Evolutionary conservation across 192 early-diverging fungal genomes (phyloP).

Genomic region (Gaertneriomyces sp.): DNA sequence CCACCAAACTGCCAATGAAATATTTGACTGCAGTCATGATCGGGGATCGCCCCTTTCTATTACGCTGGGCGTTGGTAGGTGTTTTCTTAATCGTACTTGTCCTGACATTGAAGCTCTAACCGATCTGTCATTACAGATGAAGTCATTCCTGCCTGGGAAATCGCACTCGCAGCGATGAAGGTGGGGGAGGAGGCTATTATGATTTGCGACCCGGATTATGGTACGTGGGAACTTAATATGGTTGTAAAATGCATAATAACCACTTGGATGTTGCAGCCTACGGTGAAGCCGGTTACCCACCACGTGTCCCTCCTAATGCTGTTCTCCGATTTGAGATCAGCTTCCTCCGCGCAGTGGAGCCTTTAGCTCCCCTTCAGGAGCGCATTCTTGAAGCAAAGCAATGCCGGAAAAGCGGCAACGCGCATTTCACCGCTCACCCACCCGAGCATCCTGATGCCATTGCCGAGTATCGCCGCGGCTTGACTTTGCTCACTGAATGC

Average conservation of each 20-base stretch:
- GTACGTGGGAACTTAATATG: slow-evolving; percentile 10
- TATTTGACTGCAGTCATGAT: slow-evolving; percentile 39
- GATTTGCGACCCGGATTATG: slow-evolving; percentile 57
- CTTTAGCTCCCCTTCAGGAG: slow-evolving; percentile 14
- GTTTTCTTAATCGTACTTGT: not conserved
- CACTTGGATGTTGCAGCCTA: slow-evolving; percentile 35
- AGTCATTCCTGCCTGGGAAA: slow-evolving; percentile 75
- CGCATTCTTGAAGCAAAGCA: slow-evolving; percentile 16
- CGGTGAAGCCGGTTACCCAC: slow-evolving; percentile 58
- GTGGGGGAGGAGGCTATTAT: slow-evolving; percentile 64
- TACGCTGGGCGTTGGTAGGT: slow-evolving; percentile 37
- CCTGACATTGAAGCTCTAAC: not conserved
- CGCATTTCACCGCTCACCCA: slow-evolving; percentile 14
- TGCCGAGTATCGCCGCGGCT: slow-evolving; percentile 12
- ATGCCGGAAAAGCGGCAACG: slow-evolving; percentile 34
- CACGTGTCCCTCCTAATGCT: slow-evolving; percentile 59
- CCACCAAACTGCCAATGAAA: slow-evolving; percentile 12
- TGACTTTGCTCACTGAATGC: slow-evolving; percentile 23
- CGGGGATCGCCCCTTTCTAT: slow-evolving; percentile 63
- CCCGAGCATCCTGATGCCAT: slow-evolving; percentile 14
- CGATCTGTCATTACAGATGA: slow-evolving; percentile 15
- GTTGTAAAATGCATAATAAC: not conserved
- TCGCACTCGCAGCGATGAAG: slow-evolving; percentile 62
- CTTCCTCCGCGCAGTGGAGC: slow-evolving; percentile 10
- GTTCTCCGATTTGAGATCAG: slow-evolving; percentile 56